Base-by-base conservation (phyloP, 1,284 basidiomycete genomes). In the Tilletia indica region DNA sequence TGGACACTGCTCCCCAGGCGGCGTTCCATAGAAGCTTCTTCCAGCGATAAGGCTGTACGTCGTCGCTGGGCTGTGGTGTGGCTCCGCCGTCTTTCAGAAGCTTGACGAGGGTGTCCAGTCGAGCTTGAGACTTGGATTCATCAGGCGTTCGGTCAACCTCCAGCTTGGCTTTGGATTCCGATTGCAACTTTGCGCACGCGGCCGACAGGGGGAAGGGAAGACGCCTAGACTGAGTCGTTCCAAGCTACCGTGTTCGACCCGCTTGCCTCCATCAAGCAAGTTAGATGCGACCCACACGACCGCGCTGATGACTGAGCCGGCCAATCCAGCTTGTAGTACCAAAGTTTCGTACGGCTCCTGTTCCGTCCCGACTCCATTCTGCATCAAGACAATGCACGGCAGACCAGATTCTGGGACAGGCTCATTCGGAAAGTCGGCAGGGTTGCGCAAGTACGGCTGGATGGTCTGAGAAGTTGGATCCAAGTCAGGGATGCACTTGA, bases 311-410 rank as follows among this genome's bases (percentile, higher is more conserved):
- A 82, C 64, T 11, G 70, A 74, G 19, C 68, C 67, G 0, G 80
- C 81, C 1, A 79, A 49, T 16, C 48, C 9, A 2, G 73, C 67
- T 31, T 64, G n/a, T 4, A 39, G 48, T 72, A 87, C 87, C 11
- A 90, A 80, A 0, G 87, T 86, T 3, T 87, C 77, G 77, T 90
- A 90, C 39, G 92, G 85, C 72, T 91, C 91, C 38, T 85, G 85
- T 80, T 93, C 92, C 31, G 92, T 89, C 39, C 89, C 89, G 4
- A 93, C 85, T 1, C 92, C 92, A 81, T 93, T 93, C 85, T 92
- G 91, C 61, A 93, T 84, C 16, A 93, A 81, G 1, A 91, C 89
- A 76, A 91, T 91, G 1, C 87, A 88, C 0, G 87, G 86, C 3
- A 85, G 77, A 90, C 64, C 49, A 3, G 25, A 21, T n/a, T 8